phyloP scores from a whole-genome alignment of 2,329 filamentous ascomycete genomes.

The Sporothrix luriei region DNA sequence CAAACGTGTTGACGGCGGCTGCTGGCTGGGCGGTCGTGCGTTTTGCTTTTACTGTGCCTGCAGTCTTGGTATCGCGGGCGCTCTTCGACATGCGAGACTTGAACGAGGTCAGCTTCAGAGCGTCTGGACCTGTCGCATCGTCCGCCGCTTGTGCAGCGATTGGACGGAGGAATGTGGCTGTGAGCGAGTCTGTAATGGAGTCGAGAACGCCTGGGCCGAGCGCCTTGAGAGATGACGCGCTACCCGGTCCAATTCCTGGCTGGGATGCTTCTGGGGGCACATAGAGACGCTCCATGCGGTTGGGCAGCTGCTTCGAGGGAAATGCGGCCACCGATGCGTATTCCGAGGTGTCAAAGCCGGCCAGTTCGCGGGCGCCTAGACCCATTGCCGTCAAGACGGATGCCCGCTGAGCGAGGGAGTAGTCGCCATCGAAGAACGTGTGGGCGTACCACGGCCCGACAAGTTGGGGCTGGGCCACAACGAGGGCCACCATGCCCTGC shows the following conservation, averaged over 20 bases:
- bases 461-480: conserved; percentile 72
- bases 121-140: conserved; percentile 73
- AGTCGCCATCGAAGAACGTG: conserved; percentile 89
- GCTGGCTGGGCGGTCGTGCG: conserved; percentile 52
- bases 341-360: conserved; percentile 68
- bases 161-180: conserved; percentile 74
- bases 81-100: conserved; percentile 71
- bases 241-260: conserved; percentile 32
- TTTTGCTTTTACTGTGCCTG: conserved; percentile 33
- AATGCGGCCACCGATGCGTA: conserved; percentile 61
- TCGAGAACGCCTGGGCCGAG: conserved; percentile 65
- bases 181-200: conserved; percentile 66
- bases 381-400: conserved; percentile 81
- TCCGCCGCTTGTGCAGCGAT: conserved; percentile 82
- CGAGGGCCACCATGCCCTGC: conserved; percentile 78
- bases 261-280: conserved; percentile 42
- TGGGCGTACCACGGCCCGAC: conserved; percentile 85
- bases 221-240: conserved; percentile 51
- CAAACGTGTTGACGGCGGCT: conserved; percentile 74
- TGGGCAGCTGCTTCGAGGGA: conserved; percentile 77
- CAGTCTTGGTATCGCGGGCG: conserved; percentile 44
- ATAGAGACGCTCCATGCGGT: conserved; percentile 73
- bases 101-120: conserved; percentile 87
- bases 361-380: conserved; percentile 79
- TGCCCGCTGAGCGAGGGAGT: conserved; percentile 81